Percentiles rank a stretch among this genome's conserved stretches.
Evolutionary conservation across 2,329 filamentous ascomycete species (phyloP).

Genomic region (Diaporthe destruens): DNA sequence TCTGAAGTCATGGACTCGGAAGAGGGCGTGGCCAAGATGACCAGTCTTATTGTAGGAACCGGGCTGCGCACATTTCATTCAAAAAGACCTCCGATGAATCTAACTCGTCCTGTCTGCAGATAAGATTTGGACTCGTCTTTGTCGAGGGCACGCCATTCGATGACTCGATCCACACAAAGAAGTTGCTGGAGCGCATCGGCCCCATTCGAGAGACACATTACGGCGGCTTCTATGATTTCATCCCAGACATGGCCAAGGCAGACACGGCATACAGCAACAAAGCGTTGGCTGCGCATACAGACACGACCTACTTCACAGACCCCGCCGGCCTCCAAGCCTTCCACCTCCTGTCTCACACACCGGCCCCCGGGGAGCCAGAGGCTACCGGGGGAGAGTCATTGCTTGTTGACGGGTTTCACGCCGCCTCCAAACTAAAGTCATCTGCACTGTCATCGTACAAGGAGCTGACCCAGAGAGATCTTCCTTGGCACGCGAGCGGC

Average conservation of each 20-base stretch:
- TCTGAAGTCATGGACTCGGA: constrained; percentile 70
- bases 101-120: constrained; percentile 58
- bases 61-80: too few relatives aligned
- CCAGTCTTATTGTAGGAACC: constrained; percentile 70
- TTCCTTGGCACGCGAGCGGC: constrained; percentile 89
- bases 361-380: constrained; percentile 56
- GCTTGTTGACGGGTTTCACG: constrained; percentile 88
- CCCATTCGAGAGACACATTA: constrained; percentile 94
- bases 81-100: neutral
- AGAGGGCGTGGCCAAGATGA: constrained; percentile 70
- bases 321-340: constrained; percentile 93
- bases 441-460: constrained; percentile 57
- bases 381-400: constrained; percentile 78
- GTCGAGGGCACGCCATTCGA: constrained; percentile 75
- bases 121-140: constrained; percentile 80
- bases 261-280: constrained; percentile 94
- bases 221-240: constrained; percentile 84
- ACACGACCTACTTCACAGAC: constrained; percentile 96
- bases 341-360: constrained; percentile 86
- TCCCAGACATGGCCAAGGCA: constrained; percentile 86
- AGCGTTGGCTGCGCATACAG: constrained; percentile 86
- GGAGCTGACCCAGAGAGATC: constrained; percentile 65
- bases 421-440: constrained; percentile 60
- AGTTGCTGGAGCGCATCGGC: constrained; percentile 83
- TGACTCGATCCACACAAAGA: constrained; percentile 77